Conservation (phyloP, 768 basidiomycete genomes). For the Tricholoma furcatifolium region DNA sequence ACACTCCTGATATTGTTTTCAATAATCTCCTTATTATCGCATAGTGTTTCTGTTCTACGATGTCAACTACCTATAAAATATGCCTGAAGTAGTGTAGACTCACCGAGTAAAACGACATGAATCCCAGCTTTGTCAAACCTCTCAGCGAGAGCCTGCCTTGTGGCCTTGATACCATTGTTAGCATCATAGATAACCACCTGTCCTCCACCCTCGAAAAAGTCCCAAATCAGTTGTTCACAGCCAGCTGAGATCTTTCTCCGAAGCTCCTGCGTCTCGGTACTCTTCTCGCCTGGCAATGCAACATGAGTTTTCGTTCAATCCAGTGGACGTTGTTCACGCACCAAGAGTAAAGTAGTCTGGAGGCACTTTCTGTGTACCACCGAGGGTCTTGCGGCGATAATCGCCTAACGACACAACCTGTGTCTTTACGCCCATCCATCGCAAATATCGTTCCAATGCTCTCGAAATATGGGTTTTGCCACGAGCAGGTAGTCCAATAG, state of each 20-base stretch:
- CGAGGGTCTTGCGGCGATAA: conserved; percentile 86
- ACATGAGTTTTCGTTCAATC: background rate
- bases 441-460: conserved; percentile 92
- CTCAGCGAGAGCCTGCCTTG: conserved; percentile 70
- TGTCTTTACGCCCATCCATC: conserved; percentile 98
- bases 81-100: conserved; percentile 14
- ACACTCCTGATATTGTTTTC: conserved; percentile 93
- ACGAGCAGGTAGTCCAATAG: conserved; percentile 90
- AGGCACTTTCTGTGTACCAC: conserved; percentile 85
- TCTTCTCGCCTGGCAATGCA: conserved; percentile 63
- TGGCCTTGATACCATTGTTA: conserved; percentile 80
- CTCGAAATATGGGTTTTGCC: conserved; percentile 97
- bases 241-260: conserved; percentile 72
- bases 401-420: conserved; percentile 94
- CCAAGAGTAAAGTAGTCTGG: conserved; percentile 90
- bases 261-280: conserved; percentile 74
- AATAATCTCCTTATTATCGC: conserved; percentile 91
- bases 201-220: conserved; percentile 83
- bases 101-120: conserved; percentile 93
- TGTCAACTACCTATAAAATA: background rate
- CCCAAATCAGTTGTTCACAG: conserved; percentile 88
- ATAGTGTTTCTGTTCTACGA: conserved; percentile 69
- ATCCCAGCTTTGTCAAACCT: conserved; percentile 85
- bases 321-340: conserved; percentile 25
- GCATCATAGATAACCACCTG: conserved; percentile 99